phyloP scores from a whole-genome alignment of 2,329 filamentous ascomycete genomes.

The Xylariaceae sp. region DNA sequence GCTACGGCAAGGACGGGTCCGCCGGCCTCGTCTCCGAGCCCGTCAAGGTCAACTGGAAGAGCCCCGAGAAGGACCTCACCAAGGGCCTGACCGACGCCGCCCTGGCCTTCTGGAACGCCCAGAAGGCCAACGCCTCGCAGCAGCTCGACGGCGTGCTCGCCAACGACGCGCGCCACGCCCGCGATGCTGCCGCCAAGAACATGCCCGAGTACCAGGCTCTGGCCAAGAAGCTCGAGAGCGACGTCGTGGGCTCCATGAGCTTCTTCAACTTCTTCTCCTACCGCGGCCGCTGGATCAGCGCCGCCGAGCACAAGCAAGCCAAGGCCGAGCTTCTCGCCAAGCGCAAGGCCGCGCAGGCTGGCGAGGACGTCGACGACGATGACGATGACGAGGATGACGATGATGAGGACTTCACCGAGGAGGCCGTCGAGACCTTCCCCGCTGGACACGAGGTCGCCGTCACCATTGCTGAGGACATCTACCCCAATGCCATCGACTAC shows the following conservation, averaged over 20 bases:
- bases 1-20: slow-evolving; percentile 63
- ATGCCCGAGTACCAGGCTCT: slow-evolving; percentile 38
- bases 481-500: slow-evolving; percentile 39
- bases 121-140: slow-evolving; percentile 51
- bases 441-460: slow-evolving; percentile 40
- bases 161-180: slow-evolving; percentile 37
- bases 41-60: slow-evolving; percentile 70
- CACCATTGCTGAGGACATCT: slow-evolving; percentile 40
- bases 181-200: slow-evolving; percentile 38
- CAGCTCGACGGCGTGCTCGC: slow-evolving; percentile 42
- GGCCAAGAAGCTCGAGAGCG: slow-evolving; percentile 33
- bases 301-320: slow-evolving; percentile 65
- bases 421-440: slow-evolving; percentile 42
- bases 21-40: slow-evolving; percentile 70
- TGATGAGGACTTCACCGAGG: slow-evolving; percentile 42
- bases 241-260: slow-evolving; percentile 51
- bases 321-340: slow-evolving; percentile 45
- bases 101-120: slow-evolving; percentile 61
- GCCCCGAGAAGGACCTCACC: slow-evolving; percentile 66
- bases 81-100: slow-evolving; percentile 68
- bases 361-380: slow-evolving; percentile 42
- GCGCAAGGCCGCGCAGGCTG: slow-evolving; percentile 38
- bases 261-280: slow-evolving; percentile 79
- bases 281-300: slow-evolving; percentile 63
- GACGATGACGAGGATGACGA: slow-evolving; percentile 47